These are phyloP conservation scores for Chionographis japonica DNA, from an alignment of 106 monocot genomes.

Conservation along the genomic window DNA sequence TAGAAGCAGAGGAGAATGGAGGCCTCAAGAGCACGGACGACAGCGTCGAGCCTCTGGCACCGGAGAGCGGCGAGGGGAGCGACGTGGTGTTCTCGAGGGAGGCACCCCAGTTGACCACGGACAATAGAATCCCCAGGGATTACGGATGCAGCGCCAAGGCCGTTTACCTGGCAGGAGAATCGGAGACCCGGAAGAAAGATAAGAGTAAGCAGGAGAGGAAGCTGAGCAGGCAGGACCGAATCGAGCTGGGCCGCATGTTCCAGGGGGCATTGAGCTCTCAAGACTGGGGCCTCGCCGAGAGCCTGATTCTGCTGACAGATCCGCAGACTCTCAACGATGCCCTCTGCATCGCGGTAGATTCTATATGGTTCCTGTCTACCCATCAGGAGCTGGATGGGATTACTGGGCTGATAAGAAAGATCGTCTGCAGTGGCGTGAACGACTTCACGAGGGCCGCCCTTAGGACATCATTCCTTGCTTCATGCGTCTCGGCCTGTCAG, in stretches of 20 bases:
- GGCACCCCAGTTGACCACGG: constrained; percentile 11
- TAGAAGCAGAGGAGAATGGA: constrained; percentile 41
- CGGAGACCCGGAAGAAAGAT: constrained; percentile 11
- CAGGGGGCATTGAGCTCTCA: constrained; percentile 49
- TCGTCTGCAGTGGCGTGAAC: constrained; percentile 41
- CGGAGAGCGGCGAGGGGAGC: constrained; percentile 17
- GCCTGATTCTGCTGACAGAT: constrained; percentile 43
- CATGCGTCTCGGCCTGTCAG: constrained; percentile 62
- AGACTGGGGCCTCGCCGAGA: constrained; percentile 59
- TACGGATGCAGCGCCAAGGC: constrained; percentile 10
- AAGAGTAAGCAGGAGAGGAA: constrained; percentile 24
- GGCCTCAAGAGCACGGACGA: background rate
- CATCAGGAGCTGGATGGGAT: constrained; percentile 35
- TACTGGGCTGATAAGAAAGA: constrained; percentile 37
- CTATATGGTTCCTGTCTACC: constrained; percentile 56
- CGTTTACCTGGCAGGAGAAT: background rate
- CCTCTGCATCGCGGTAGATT: constrained; percentile 54
- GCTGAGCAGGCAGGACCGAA: constrained; percentile 47
- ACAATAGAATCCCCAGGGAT: background rate
- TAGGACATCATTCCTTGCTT: constrained; percentile 63
- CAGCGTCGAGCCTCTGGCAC: background rate
- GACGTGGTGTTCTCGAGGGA: constrained; percentile 28
- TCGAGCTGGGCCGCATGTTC: constrained; percentile 44
- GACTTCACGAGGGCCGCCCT: constrained; percentile 59
- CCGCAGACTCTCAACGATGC: constrained; percentile 39